Percentiles rank a stretch among this genome's conserved stretches.
phyloP scores from a whole-genome alignment of 2,329 filamentous ascomycete genomes.

The Fusarium heterosporum region DNA sequence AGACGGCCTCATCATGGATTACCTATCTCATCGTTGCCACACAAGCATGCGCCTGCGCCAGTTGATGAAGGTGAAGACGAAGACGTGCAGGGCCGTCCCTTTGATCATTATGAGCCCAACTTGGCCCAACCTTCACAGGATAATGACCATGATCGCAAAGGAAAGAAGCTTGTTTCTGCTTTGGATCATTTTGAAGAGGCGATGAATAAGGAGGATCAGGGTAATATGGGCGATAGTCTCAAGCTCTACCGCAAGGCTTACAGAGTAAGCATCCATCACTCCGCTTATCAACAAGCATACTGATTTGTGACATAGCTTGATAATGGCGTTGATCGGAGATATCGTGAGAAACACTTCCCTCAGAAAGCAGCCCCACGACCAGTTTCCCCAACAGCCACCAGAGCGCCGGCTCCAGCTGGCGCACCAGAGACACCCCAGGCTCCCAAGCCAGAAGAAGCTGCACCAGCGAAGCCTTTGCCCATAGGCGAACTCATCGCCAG shows the following conservation, averaged over 20 bases:
- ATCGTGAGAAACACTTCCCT: slow-evolving; percentile 92
- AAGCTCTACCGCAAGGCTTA: slow-evolving; percentile 91
- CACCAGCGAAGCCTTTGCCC: slow-evolving; percentile 61
- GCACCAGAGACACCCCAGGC: slow-evolving; percentile 2
- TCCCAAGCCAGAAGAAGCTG: slow-evolving; percentile 58
- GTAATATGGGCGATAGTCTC: slow-evolving; percentile 89
- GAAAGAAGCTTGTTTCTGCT: slow-evolving; percentile 74
- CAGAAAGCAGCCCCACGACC: slow-evolving; percentile 49
- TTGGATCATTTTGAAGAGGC: slow-evolving; percentile 94
- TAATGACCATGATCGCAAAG: slow-evolving; percentile 18
- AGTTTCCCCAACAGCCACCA: slow-evolving; percentile 40
- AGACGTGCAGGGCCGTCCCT: slow-evolving; percentile 49
- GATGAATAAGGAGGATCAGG: slow-evolving; percentile 86
- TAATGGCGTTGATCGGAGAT: slow-evolving; percentile 82
- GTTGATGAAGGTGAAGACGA: slow-evolving; percentile 53
- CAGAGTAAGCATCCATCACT: slow-evolving; percentile 64
- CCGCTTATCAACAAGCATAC: neutral
- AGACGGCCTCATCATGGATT: slow-evolving; percentile 31
- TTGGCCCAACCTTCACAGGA: slow-evolving; percentile 12
- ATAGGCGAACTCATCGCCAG: slow-evolving; percentile 78
- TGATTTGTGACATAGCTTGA: slow-evolving; percentile 72
- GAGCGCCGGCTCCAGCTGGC: neutral
- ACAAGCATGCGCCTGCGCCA: slow-evolving; percentile 21
- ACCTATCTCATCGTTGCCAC: slow-evolving; percentile 39
- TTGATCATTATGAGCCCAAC: slow-evolving; percentile 47